Base-by-base conservation (phyloP, 768 basidiomycete species). In the Tephrocybe rancida region DNA sequence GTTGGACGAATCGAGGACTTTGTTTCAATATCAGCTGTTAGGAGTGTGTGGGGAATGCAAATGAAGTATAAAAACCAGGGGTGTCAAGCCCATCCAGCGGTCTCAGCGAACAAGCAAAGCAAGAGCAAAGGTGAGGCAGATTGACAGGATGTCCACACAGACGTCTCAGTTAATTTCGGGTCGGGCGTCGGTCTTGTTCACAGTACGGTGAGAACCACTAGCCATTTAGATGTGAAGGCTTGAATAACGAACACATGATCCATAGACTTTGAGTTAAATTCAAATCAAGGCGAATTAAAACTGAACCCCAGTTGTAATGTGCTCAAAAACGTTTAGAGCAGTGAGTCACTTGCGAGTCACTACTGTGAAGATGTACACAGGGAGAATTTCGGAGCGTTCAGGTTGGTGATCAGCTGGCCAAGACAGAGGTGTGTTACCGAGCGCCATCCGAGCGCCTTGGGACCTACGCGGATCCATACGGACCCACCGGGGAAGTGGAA, bases 101-200 rank as follows among this genome's bases (percentile, higher is more conserved):
- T 41, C 7, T 41, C 39, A 41, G 39, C 18, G 16, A 13, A 39
- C 5, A 3, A 10, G 3, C 30, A 34, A 10, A 21, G 26, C 9
- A 25, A 2, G 39, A 50, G 38, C 10, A 21, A 49, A n/a, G 2
- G 18, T 21, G 22, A 49, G 35, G 32, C 21, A 49, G 37, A 11
- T 21, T 50, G 29, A 30, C 37, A 39, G n/a, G 19, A 32, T 5
- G 29, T 24, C 8, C 34, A 48, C 19, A 2, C 9, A 41, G 26
- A n/a, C 37, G 18, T 16, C 30, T 43, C 30, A 14, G 5, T 50
- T 29, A 42, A 50, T 50, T 50, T 50, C 50, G 50, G 50, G 25
- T 44, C 39, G 50, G 38, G 22, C 38, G 37, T 42, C 41, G 49
- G 41, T n/a, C 39, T 19, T 43, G 24, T 21, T 49, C 11, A 37